Base-by-base conservation (phyloP, 116 monocot species). In the Trichopus zeylanicus region DNA sequence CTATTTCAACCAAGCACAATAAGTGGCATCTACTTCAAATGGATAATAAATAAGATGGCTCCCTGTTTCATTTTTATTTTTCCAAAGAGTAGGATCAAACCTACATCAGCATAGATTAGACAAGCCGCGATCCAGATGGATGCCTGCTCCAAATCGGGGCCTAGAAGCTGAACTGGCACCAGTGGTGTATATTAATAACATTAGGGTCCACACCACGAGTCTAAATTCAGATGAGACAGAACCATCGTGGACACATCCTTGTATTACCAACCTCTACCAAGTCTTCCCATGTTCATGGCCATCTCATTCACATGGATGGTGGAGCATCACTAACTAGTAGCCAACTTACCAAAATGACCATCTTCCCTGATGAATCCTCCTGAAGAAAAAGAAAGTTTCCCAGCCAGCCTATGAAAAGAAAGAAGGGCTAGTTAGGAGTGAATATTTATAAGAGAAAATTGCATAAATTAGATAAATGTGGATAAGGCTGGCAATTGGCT, bases 401-500 rank as follows among this genome's bases (percentile, higher is more conserved):
- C 13, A 7, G 42, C n/a, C 42, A 42, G 13, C 8, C 42, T 2
- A 3, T 42, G 15, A 23, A 24, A 51, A 51, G 51, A 1, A 24
- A 21, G 8, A 21, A 51, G 51, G 21, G 3, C 8, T 1, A 24
- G 19, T 0, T 9, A 0, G 9, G 7, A 6, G 20, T 11, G 46
- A 46, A 16, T 3, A n/a, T 16, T 46, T 15, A 46, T 46, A n/a
- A 46, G 46, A 46, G 16, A 30, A 18, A 31, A 57, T 55, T 1
- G 2, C 9, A 55, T 55, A 16, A 7, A 26, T 55, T 5, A 16
- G 27, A 55, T 28, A 7, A 27, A 21, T 57, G 1, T 21, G 6
- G 20, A 6, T 7, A 18, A 19, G 19, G 31, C 33, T 57, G 57
- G 57, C 21, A 57, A 33, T 6, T 57, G 18, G 57, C 57, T 57